Conservation (phyloP, 1,139 yeast species). For the Geotrichum reessii region DNA sequence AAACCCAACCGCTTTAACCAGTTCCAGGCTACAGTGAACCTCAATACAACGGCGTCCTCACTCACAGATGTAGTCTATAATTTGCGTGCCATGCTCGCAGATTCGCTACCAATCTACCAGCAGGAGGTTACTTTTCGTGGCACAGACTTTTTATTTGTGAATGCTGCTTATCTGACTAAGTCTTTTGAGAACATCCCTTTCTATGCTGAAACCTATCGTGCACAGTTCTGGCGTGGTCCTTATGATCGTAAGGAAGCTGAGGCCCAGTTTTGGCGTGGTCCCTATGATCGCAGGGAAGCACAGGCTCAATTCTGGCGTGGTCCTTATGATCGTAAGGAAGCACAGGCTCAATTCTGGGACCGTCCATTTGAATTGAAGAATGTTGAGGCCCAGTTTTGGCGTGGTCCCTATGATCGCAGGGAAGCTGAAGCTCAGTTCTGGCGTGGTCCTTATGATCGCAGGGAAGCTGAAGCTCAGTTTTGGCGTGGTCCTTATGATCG, state of each 20-base stretch:
- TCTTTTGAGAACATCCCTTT: neutral
- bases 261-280: neutral
- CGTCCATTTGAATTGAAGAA: neutral
- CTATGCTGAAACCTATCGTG: neutral
- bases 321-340: neutral
- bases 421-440: neutral
- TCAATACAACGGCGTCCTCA: neutral
- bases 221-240: neutral
- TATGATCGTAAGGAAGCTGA: neutral
- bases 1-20: neutral
- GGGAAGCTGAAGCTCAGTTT: neutral
- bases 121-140: neutral
- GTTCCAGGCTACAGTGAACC: neutral
- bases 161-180: neutral
- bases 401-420: neutral
- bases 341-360: neutral
- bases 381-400: neutral
- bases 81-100: neutral
- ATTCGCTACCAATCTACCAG: neutral
- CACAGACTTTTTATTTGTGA: neutral
- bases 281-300: neutral
- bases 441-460: neutral
- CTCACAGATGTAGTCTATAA: neutral
- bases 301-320: neutral
- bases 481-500: neutral